Evolutionary conservation across 2,329 filamentous ascomycete species (phyloP), one percentile per base, ranked within the genome.

Genomic region (Botryotinia convoluta): DNA sequence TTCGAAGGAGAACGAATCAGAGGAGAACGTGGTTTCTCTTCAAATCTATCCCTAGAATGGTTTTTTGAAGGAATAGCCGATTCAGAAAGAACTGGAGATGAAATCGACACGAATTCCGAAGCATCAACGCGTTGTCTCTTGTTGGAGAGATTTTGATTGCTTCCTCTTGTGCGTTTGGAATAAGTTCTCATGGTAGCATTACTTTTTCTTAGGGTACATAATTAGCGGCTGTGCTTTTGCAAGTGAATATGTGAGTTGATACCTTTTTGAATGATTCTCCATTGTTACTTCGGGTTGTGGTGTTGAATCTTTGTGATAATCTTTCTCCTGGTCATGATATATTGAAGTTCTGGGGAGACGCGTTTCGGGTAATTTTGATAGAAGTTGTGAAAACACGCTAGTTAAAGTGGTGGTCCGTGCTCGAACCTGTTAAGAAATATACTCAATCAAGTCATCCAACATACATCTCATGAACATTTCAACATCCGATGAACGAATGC

Each of bases 71-170:
- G 9, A 26, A 3, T 2, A 26, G 10, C 18, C 26, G 37, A 44
- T n/a, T 45, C 60, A 44, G 29, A 64, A 16, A 20, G 4, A 18
- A n/a, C 42, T 48, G 18, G 32, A 68, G 71, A 51, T 26, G 51
- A 42, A 72, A 59, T 20, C n/a, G 62, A 26, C 26, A 68, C 45
- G 20, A 72, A 57, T 39, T 69, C 48, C 35, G 51, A n/a, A 59
- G 74, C 64, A 63, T 76, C 74, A 67, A 75, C 35, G 35, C 73
- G 74, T 76, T 72, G 71, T 65, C 73, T 68, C 51, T 73, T 74
- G n/a, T 22, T 74, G 4, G 69, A 44, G 63, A 63, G 60, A 32
- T 29, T 54, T 42, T 74, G 42, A 59, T 62, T 74, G 35, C 37
- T 71, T 48, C 69, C 69, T 65, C 61, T 32, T 37, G 48, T 54